phyloP scores from a whole-genome alignment of 345 rosid species.

The Sonneratia alba region DNA sequence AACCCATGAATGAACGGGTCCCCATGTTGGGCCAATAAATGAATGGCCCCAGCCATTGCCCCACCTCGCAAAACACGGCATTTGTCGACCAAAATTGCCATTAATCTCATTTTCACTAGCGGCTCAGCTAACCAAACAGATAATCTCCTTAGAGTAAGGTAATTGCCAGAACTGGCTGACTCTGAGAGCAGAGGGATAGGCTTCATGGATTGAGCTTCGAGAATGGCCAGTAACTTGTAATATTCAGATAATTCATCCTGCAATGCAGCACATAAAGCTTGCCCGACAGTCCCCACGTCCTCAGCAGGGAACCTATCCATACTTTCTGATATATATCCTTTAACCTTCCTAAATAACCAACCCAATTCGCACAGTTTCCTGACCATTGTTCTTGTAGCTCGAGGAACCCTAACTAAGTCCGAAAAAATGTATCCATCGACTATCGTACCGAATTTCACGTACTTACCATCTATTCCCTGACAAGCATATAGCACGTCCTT shows the following conservation, averaged over 20 bases:
- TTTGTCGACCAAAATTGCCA: slow-evolving; percentile 95
- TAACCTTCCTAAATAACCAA: slow-evolving; percentile 91
- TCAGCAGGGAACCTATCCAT: slow-evolving; percentile 76
- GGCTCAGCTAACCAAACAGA: slow-evolving; percentile 93
- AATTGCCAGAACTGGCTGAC: slow-evolving; percentile 51
- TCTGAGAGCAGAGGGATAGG: slow-evolving; percentile 84
- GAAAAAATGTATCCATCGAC: slow-evolving; percentile 63
- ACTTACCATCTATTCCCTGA: slow-evolving; percentile 92
- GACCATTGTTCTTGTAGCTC: slow-evolving; percentile 59
- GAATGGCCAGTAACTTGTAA: slow-evolving; percentile 83
- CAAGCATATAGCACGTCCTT: slow-evolving; percentile 87
- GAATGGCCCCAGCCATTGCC: slow-evolving; percentile 94
- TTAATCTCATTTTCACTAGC: slow-evolving; percentile 89
- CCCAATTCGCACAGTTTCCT: slow-evolving; percentile 91
- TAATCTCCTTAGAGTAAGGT: slow-evolving; percentile 79
- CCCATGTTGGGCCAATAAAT: slow-evolving; percentile 96
- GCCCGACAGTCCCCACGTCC: slow-evolving; percentile 85
- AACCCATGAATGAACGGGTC: slow-evolving; percentile 82
- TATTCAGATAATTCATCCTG: slow-evolving; percentile 83
- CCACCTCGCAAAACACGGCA: slow-evolving; percentile 89
- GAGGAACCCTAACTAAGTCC: slow-evolving; percentile 53
- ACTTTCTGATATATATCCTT: slow-evolving; percentile 57
- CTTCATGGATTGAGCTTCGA: slow-evolving; percentile 82
- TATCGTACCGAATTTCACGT: slow-evolving; percentile 50
- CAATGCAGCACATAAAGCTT: slow-evolving; percentile 93